Evolutionary conservation across 176 grass and related monocot genomes (phyloP), one percentile per base, ranked within the genome.

Genomic region (Oryza brachyantha): DNA sequence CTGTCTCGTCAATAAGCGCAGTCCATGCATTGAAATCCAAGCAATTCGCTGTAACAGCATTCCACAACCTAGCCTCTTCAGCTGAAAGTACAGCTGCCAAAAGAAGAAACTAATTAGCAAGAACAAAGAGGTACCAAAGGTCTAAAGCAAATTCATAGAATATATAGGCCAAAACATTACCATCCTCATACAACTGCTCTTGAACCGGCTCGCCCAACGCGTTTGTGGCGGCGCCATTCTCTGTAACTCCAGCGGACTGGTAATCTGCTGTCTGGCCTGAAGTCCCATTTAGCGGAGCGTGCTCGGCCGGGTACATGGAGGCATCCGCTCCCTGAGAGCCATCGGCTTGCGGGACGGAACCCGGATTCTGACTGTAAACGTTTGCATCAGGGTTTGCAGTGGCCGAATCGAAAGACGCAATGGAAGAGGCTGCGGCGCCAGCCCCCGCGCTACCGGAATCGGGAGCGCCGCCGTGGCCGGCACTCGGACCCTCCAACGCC

Each of bases 1-100:
- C 96, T 4, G 92, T 99, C 83, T 99, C 96, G 1, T 99, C 96
- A 77, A 99, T 93, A 64, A 99, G 96, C 29, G 86, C 16, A 5
- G 84, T 95, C 96, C 96, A 99, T 16, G 90, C 79, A 95, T 99
- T 91, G 75, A 99, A 99, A 50, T 99, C 92, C 19, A 95, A 66
- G 54, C 78, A 93, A 78, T 99, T 92, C 0, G 72, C 72, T 5
- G 74, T 87, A 62, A 99, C 90, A 3, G 91, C 75, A 72, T 69
- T 81, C 96, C 96, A 99, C 54, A 99, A 81, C 34, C 96, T 99
- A 75, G 89, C 96, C 75, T 99, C 96, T 85, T 99, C 96, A 0
- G 90, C 85, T 24, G 96, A 93, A 84, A 83, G 84, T 12, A 87
- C 86, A 10, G 81, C 96, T 99, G 76, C 80, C 32, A 45, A 84